Percentiles rank a stretch among this genome's conserved stretches.
Evolutionary conservation across 805 yeast species (phyloP).

Genomic region (Wickerhamiella parazyma): DNA sequence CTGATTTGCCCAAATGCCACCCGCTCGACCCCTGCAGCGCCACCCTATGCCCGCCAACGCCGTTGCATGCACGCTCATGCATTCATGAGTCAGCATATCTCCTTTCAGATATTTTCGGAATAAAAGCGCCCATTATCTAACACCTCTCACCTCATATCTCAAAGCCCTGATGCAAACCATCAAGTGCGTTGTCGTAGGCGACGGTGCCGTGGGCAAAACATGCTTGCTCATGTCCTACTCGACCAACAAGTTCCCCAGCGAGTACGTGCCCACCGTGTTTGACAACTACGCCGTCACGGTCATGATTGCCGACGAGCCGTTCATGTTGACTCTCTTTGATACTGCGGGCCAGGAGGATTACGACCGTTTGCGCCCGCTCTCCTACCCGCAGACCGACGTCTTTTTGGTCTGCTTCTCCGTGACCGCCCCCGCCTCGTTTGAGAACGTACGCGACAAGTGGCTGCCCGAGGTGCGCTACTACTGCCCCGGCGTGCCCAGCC

Average conservation of each 20-base stretch:
- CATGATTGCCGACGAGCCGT: constrained; percentile 90
- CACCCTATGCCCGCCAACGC: background rate
- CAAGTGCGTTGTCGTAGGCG: constrained; percentile 97
- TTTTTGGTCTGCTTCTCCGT: constrained; percentile 92
- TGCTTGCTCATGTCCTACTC: constrained; percentile 92
- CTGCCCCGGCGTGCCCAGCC: constrained; percentile 96
- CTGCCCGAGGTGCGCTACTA: constrained; percentile 96
- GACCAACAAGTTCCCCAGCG: constrained; percentile 93
- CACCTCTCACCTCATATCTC: background rate
- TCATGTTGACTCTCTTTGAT: constrained; percentile 91
- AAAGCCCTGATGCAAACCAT: constrained; percentile 24
- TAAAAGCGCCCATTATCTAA: background rate
- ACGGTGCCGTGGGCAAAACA: constrained; percentile 98
- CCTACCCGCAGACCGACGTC: constrained; percentile 95
- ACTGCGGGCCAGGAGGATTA: constrained; percentile 99
- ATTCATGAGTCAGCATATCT: background rate
- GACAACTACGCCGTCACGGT: constrained; percentile 46
- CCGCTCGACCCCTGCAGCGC: too few species aligned
- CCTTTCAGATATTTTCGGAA: background rate
- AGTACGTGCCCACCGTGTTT: constrained; percentile 96
- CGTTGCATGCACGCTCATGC: background rate
- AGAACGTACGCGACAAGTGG: constrained; percentile 97
- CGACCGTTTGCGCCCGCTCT: constrained; percentile 90
- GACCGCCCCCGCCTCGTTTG: constrained; percentile 93
- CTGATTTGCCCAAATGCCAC: too few species aligned